These are phyloP conservation scores for Neurospora sp. DNA, from an alignment of 495 filamentous ascomycete species.

Conservation along the genomic window DNA sequence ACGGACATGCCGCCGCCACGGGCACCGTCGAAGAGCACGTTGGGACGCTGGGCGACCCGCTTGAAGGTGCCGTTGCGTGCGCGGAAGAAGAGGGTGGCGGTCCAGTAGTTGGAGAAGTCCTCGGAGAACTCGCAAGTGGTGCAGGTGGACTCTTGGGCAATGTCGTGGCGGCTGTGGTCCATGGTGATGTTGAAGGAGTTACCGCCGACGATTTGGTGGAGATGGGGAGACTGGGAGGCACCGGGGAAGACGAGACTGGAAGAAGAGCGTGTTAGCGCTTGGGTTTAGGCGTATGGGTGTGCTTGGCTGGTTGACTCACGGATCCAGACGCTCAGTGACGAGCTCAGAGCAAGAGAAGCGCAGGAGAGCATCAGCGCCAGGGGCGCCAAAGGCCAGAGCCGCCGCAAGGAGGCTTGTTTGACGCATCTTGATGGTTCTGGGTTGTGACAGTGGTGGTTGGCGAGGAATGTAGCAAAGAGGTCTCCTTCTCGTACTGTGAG, in stretches of 20 bases:
- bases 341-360: conserved; percentile 49
- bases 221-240: conserved; percentile 13
- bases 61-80: conserved; percentile 29
- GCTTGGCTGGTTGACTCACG: conserved; percentile 1
- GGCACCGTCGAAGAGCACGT: conserved; percentile 11
- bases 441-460: neutral
- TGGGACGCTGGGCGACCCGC: conserved; percentile 22
- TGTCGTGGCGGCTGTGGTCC: conserved; percentile 7
- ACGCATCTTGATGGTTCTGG: neutral
- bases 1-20: conserved; percentile 29
- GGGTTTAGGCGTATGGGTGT: neutral
- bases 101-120: conserved; percentile 35
- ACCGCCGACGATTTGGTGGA: conserved; percentile 21
- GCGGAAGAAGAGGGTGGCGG: conserved; percentile 28
- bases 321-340: conserved; percentile 20
- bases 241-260: conserved; percentile 18
- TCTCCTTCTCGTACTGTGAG: neutral
- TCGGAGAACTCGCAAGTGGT: conserved; percentile 23
- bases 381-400: conserved; percentile 4
- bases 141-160: conserved; percentile 17
- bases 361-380: conserved; percentile 26
- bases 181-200: conserved; percentile 26
- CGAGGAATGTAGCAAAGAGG: neutral
- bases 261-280: neutral
- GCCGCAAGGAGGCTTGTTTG: conserved; percentile 3